A percentile compares a stretch with the other conserved stretches of the same genome.
phyloP scores from a whole-genome alignment of 495 filamentous ascomycete genomes.

The Lichina pygmaea region DNA sequence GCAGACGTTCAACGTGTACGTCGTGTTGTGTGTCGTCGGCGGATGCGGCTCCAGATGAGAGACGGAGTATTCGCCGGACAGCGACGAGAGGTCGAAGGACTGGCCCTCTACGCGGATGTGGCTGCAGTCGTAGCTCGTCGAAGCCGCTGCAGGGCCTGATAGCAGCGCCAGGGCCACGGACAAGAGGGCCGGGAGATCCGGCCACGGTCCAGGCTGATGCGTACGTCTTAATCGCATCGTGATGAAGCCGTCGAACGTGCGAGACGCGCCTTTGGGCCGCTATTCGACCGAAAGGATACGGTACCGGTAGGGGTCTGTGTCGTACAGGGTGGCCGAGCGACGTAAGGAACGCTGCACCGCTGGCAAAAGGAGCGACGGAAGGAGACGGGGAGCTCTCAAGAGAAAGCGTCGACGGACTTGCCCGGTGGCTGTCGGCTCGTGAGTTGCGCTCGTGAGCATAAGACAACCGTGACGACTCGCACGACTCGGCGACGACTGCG shows the following conservation, averaged over 20 bases:
- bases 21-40: slow-evolving; percentile 32
- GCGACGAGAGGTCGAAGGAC: slow-evolving; percentile 33
- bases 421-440: too few relatives aligned
- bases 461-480: too few relatives aligned
- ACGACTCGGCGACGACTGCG: too few relatives aligned
- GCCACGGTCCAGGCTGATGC: neutral
- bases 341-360: too few relatives aligned
- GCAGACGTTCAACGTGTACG: slow-evolving; percentile 78
- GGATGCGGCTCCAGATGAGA: slow-evolving; percentile 15
- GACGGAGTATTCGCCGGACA: slow-evolving; percentile 56
- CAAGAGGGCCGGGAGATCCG: neutral
- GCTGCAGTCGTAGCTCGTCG: slow-evolving; percentile 29
- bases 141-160: neutral
- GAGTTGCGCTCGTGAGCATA: too few relatives aligned
- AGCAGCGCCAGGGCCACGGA: neutral
- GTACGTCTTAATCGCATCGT: slow-evolving; percentile 1
- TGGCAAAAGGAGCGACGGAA: too few relatives aligned
- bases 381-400: too few relatives aligned
- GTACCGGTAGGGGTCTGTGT: too few relatives aligned
- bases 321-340: too few relatives aligned
- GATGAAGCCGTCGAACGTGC: neutral
- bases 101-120: slow-evolving; percentile 26
- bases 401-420: too few relatives aligned
- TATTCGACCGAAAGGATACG: too few relatives aligned
- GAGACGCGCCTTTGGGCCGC: too few relatives aligned